Evolutionary conservation across 441 rosid species (phyloP).

Genomic region (Codiaeum variegatum): DNA sequence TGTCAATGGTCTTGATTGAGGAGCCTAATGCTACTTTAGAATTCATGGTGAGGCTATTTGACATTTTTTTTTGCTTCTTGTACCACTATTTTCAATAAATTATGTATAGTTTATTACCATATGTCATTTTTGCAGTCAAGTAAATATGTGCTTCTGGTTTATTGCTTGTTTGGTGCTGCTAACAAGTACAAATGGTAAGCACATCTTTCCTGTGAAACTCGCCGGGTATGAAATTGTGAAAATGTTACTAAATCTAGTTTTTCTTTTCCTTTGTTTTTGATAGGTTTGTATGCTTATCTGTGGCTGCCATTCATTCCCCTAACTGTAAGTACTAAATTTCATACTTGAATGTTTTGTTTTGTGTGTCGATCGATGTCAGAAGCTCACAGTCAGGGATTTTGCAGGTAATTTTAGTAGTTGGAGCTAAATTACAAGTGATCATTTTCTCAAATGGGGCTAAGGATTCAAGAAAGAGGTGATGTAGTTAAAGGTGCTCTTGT

Average conservation of each 20-base stretch:
- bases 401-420: conserved; percentile 68
- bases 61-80: not conserved
- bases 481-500: conserved; percentile 91
- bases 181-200: conserved; percentile 71
- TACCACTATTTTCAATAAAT: conserved; percentile 7
- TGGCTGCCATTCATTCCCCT: conserved; percentile 92
- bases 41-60: too few species aligned
- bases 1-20: too few species aligned
- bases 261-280: conserved; percentile 12
- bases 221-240: not conserved
- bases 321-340: conserved; percentile 47
- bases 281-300: conserved; percentile 66
- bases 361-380: not conserved
- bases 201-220: not conserved
- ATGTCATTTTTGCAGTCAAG: conserved; percentile 46
- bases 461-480: conserved; percentile 77
- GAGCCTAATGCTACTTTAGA: too few species aligned
- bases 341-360: not conserved
- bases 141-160: conserved; percentile 77
- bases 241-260: not conserved
- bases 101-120: too few species aligned
- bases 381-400: conserved; percentile 7
- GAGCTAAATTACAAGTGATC: conserved; percentile 77
- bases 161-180: conserved; percentile 64
- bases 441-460: conserved; percentile 78